Percentiles rank a stretch among this genome's conserved stretches.
Evolutionary conservation across 768 basidiomycete species (phyloP).

Genomic region (Ramaria sp.): DNA sequence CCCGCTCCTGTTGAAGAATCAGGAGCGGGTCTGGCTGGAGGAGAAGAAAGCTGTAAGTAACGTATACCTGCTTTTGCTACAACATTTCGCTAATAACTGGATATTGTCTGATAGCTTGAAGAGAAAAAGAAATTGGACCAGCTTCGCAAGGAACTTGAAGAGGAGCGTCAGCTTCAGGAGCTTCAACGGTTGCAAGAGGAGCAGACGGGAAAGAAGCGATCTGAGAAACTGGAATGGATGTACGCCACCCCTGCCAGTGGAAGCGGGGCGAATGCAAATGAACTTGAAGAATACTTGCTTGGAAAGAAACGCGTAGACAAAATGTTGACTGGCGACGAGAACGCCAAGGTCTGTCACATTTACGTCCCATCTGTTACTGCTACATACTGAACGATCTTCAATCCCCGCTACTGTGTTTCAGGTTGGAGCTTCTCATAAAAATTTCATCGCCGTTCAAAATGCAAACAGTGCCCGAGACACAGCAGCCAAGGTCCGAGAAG

Average conservation of each 20-base stretch:
- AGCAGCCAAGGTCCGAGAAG: slow-evolving; percentile 90
- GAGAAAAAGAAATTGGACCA: slow-evolving; percentile 98
- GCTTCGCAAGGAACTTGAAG: slow-evolving; percentile 94
- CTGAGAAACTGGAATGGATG: slow-evolving; percentile 98
- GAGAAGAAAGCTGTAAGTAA: slow-evolving; percentile 86
- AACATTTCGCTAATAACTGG: slow-evolving; percentile 7
- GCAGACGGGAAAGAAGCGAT: slow-evolving; percentile 87
- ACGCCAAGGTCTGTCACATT: slow-evolving; percentile 55
- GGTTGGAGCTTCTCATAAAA: slow-evolving; percentile 83
- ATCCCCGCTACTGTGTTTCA: slow-evolving; percentile 20
- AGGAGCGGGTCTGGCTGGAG: slow-evolving; percentile 98
- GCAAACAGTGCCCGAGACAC: slow-evolving; percentile 85
- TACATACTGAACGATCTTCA: not conserved
- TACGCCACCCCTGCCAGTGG: slow-evolving; percentile 96
- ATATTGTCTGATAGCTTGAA: slow-evolving; percentile 54
- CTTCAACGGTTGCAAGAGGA: slow-evolving; percentile 92
- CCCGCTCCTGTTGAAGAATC: slow-evolving; percentile 94
- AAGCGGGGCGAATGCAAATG: slow-evolving; percentile 75
- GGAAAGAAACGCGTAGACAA: slow-evolving; percentile 98
- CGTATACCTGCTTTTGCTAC: not conserved
- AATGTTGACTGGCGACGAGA: slow-evolving; percentile 83
- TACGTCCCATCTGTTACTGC: too few species aligned
- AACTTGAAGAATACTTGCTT: slow-evolving; percentile 91
- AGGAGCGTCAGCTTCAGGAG: slow-evolving; percentile 93
- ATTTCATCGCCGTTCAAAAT: slow-evolving; percentile 89